These are phyloP conservation scores for Penicillium concentricum DNA, from an alignment of 2,329 filamentous ascomycete genomes.

Conservation along the genomic window DNA sequence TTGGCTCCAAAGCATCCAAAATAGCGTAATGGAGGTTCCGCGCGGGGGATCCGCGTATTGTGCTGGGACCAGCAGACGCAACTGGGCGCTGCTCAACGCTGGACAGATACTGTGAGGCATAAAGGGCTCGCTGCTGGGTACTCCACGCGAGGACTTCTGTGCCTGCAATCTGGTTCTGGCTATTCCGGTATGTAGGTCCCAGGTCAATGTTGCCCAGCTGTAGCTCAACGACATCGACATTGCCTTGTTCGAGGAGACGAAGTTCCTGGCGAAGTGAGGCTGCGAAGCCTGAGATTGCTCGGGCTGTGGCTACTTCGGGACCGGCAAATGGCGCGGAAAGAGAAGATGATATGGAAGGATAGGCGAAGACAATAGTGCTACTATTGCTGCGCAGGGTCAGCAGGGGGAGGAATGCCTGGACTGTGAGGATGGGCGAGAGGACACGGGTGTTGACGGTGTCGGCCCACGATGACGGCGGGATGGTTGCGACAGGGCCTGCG, in stretches of 20 bases:
- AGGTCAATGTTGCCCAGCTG: conserved; percentile 91
- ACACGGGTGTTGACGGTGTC: conserved; percentile 92
- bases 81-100: conserved; percentile 44
- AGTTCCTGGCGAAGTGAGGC: conserved; percentile 78
- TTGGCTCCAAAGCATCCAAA: conserved; percentile 76
- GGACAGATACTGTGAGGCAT: conserved; percentile 43
- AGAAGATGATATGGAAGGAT: conserved; percentile 48
- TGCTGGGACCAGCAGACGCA: conserved; percentile 39
- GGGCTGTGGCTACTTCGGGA: conserved; percentile 80
- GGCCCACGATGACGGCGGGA: conserved; percentile 79
- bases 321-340: conserved; percentile 52
- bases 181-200: conserved; percentile 55
- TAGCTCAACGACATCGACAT: conserved; percentile 76
- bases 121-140: conserved; percentile 53
- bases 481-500: conserved; percentile 78
- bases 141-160: conserved; percentile 62
- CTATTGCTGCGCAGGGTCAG: conserved; percentile 61
- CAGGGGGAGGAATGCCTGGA: conserved; percentile 84
- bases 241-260: conserved; percentile 60
- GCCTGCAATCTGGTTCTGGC: conserved; percentile 44
- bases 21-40: conserved; percentile 81
- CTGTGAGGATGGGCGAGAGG: conserved; percentile 81
- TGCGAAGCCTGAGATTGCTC: conserved; percentile 82
- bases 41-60: conserved; percentile 65
- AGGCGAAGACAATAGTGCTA: conserved; percentile 46